Evolutionary conservation across 2,329 filamentous ascomycete species (phyloP), one percentile per base, ranked within the genome.

Genomic region (Penicillium sp.): DNA sequence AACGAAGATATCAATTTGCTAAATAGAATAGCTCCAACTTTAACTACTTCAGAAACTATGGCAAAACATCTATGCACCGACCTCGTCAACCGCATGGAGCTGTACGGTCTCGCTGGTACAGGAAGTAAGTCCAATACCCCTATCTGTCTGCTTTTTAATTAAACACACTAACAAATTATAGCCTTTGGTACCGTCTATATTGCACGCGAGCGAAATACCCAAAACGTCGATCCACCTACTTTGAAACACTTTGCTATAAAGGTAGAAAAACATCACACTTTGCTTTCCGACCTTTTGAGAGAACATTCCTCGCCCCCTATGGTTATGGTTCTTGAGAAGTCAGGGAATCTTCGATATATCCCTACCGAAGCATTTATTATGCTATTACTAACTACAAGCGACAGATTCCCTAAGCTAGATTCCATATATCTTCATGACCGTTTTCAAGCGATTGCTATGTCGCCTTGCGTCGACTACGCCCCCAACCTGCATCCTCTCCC

Each of bases 381-480:
- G 36, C 52, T 65, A 12, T 58, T 68, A 7, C 45, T 63, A 12
- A 47, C 55, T 15, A 24, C 51, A n/a, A 62, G 60, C 49, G 45
- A 61, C 13, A 59, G 63, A 12, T 70, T 70, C 33, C 66, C 67
- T 2, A 58, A 13, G 0, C 34, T 70, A 18, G 54, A 68, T 48
- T 67, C 65, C 0, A 61, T 69, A 13, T 69, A 69, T 40, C 50
- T 61, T 7, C 60, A 69, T 45, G 50, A 55, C 7, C 30, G 53
- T 3, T 60, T 52, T 34, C 52, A 57, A 26, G 51, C 62, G 1
- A 65, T 65, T n/a, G 56, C 67, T n/a, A 70, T 69, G 67, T 55
- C 55, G 5, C 53, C 63, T n/a, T 60, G 54, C 27, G 42, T 65
- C 17, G 62, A 67, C 26, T 30, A 58, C 30, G 45, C 42, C 20